These are phyloP conservation scores for Sparassis latifolia DNA, from an alignment of 1,284 basidiomycete genomes.

Conservation along the genomic window DNA sequence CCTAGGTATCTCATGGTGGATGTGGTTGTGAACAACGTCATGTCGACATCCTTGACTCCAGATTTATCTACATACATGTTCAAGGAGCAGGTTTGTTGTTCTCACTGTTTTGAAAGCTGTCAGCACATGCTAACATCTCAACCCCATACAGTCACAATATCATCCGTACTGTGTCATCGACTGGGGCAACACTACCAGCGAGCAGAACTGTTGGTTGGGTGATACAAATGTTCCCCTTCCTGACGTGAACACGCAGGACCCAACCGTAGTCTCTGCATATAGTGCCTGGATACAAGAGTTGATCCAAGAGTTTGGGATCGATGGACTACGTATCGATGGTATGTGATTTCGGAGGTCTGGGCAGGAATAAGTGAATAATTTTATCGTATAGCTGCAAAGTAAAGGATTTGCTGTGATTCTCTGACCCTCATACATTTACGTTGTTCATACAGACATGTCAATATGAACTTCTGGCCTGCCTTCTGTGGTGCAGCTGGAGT, in stretches of 20 bases:
- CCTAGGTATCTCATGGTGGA: conserved; percentile 72
- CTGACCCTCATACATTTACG: not conserved
- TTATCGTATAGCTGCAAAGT: conserved; percentile 38
- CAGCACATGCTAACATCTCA: no score
- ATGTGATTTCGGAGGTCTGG: not conserved
- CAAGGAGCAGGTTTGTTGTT: conserved; percentile 40
- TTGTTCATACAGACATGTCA: conserved; percentile 44
- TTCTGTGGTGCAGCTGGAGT: conserved; percentile 73
- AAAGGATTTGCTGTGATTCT: conserved; percentile 13
- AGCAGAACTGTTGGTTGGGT: conserved; percentile 74
- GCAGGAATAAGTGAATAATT: no score
- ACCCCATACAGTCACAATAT: conserved; percentile 39
- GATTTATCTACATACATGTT: conserved; percentile 60
- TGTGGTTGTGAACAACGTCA: conserved; percentile 73
- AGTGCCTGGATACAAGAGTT: conserved; percentile 57
- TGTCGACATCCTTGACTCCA: conserved; percentile 48
- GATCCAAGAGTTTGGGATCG: conserved; percentile 59
- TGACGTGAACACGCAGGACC: conserved; percentile 68
- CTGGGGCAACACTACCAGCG: conserved; percentile 57
- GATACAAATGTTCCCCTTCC: conserved; percentile 63
- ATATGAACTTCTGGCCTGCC: conserved; percentile 60
- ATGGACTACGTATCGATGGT: conserved; percentile 75
- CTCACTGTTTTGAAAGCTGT: no score
- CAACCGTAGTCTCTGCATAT: conserved; percentile 52
- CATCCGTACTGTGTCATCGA: conserved; percentile 67